Percentiles rank a stretch among this genome's conserved stretches.
These are phyloP conservation scores for Penicillium olsonii DNA, from an alignment of 2,329 filamentous ascomycete species.

Conservation along the genomic window DNA sequence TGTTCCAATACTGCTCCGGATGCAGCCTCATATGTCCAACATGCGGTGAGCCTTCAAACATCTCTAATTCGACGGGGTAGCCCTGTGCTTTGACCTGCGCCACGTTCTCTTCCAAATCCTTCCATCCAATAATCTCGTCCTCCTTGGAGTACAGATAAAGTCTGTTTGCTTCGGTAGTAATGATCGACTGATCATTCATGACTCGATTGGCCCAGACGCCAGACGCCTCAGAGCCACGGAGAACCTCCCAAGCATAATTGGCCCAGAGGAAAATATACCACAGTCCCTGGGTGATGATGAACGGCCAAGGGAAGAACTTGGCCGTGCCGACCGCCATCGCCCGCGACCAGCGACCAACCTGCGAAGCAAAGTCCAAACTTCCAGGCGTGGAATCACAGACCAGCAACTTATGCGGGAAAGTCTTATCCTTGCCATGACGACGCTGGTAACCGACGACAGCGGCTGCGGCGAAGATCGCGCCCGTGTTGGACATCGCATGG, in stretches of 20 bases:
- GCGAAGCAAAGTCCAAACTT: constrained; percentile 39
- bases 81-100: constrained; percentile 42
- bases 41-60: constrained; percentile 62
- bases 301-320: constrained; percentile 45
- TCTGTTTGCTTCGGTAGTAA: constrained; percentile 11
- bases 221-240: constrained; percentile 17
- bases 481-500: constrained; percentile 62
- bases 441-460: constrained; percentile 50
- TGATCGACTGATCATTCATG: constrained; percentile 15
- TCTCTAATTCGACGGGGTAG: constrained; percentile 51
- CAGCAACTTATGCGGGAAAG: constrained; percentile 52
- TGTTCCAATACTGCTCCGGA: constrained; percentile 59
- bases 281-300: constrained; percentile 50
- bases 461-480: constrained; percentile 56
- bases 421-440: constrained; percentile 30
- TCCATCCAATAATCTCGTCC: constrained; percentile 27
- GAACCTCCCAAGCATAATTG: constrained; percentile 30
- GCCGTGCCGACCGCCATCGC: constrained; percentile 57
- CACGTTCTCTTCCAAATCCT: constrained; percentile 26
- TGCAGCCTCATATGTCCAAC: constrained; percentile 63
- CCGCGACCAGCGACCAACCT: constrained; percentile 52
- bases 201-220: constrained; percentile 23
- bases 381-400: constrained; percentile 59
- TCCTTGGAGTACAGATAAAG: constrained; percentile 28
- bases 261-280: constrained; percentile 48